Evolutionary conservation across 352 stramenopile species (phyloP), one percentile per base, ranked within the genome.

Genomic region (Plasmopara viticola): DNA sequence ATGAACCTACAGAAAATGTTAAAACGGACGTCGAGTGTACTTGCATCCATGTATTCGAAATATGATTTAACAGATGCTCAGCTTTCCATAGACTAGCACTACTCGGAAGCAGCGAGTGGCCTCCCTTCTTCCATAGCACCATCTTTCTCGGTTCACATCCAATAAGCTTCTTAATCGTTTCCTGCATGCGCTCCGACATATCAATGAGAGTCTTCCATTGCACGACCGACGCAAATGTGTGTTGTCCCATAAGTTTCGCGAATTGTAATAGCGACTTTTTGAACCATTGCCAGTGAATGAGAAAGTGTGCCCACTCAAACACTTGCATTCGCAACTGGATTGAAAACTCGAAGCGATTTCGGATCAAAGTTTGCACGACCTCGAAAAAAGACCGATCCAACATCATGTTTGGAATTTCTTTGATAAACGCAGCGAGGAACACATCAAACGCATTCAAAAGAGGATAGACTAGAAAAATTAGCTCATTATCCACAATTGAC

Each of bases 81-180:
- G 81, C 78, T 38, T 84, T 80, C 81, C 81, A 91, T 9, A 91
- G 59, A 1, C 83, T 58, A 14, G 44, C 48, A 51, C 43, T 87
- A 20, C 71, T 83, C 39, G 78, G 81, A n/a, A 91, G 57, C 14
- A 91, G 55, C 6, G 76, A 75, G 43, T 97, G 87, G 0, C 90
- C 89, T 47, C 91, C 91, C 47, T 78, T 85, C 57, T 98, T 98
- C 90, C 93, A 98, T 12, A 98, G 65, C 15, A 85, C 76, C 53
- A 95, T 78, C 51, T 90, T 94, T 43, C 68, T 69, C 4, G 73
- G 62, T 2, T 60, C 49, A 25, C 78, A 86, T 2, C 84, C 84
- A 15, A 94, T 87, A 9, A 80, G 57, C 41, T 74, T 75, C 25
- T 78, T 64, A 40, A 94, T 90, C 20, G 72, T 81, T 13, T 75